A percentile compares a stretch with the other conserved stretches of the same genome.
phyloP scores from a whole-genome alignment of 495 filamentous ascomycete species.

The Geoglossum glabrum region DNA sequence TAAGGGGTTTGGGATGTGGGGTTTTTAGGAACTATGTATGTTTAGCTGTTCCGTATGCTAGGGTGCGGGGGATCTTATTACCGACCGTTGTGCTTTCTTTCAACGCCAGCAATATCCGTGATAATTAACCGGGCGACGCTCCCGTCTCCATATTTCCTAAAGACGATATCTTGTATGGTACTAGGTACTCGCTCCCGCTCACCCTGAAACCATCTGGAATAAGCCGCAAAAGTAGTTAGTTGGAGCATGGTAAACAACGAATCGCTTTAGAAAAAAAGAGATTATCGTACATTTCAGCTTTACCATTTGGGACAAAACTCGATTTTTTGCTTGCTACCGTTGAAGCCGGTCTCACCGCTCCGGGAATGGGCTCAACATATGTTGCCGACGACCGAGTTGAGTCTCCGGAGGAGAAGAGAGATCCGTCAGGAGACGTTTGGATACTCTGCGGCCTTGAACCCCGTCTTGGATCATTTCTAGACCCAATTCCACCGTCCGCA shows the following conservation, averaged over 20 bases:
- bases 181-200: not conserved
- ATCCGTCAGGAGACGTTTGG: no score
- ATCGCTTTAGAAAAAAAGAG: not conserved
- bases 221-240: not conserved
- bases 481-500: no score
- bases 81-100: not conserved
- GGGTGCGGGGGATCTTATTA: no score
- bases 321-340: not conserved
- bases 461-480: no score
- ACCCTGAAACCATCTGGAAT: not conserved
- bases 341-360: no score
- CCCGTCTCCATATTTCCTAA: not conserved
- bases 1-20: not conserved
- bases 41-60: no score
- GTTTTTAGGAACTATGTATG: not conserved
- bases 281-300: not conserved
- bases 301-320: not conserved
- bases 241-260: not conserved
- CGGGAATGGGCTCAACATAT: no score
- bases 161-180: not conserved
- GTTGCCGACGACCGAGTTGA: no score
- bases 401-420: no score
- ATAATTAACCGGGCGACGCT: not conserved
- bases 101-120: not conserved
- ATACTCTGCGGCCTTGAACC: no score